These are phyloP conservation scores for Madurella fahalii DNA, from an alignment of 2,329 filamentous ascomycete genomes.

Conservation along the genomic window DNA sequence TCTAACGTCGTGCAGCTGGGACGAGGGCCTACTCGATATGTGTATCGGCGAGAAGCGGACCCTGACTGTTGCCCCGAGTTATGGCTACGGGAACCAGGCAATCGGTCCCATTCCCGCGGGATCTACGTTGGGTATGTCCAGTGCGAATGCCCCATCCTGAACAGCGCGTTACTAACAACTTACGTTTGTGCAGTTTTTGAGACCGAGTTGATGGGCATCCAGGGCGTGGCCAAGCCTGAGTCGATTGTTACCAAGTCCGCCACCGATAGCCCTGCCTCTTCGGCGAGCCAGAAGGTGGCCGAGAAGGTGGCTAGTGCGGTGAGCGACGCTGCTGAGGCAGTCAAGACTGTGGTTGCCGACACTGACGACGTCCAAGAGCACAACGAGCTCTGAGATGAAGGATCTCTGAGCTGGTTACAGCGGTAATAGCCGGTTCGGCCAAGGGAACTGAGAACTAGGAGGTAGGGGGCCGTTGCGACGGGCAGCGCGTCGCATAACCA, in stretches of 20 bases:
- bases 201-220: constrained; percentile 82
- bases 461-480: no score
- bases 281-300: constrained; percentile 34
- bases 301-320: constrained; percentile 45
- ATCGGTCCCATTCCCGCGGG: constrained; percentile 81
- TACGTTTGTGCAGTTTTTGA: constrained; percentile 64
- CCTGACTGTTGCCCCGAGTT: constrained; percentile 81
- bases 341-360: constrained; percentile 50
- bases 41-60: constrained; percentile 90
- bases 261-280: constrained; percentile 28
- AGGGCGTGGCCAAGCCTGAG: constrained; percentile 59
- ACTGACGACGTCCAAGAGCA: constrained; percentile 55
- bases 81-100: constrained; percentile 72
- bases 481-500: no score
- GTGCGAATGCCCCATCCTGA: background rate
- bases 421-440: background rate
- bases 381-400: constrained; percentile 50
- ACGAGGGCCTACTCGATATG: constrained; percentile 86
- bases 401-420: background rate
- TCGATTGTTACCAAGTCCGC: constrained; percentile 41
- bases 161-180: constrained; percentile 6
- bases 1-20: constrained; percentile 60
- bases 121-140: constrained; percentile 64
- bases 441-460: background rate
- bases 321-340: constrained; percentile 47